phyloP scores from a whole-genome alignment of 2,329 filamentous ascomycete genomes.

The Fonsecaea pugnacius region DNA sequence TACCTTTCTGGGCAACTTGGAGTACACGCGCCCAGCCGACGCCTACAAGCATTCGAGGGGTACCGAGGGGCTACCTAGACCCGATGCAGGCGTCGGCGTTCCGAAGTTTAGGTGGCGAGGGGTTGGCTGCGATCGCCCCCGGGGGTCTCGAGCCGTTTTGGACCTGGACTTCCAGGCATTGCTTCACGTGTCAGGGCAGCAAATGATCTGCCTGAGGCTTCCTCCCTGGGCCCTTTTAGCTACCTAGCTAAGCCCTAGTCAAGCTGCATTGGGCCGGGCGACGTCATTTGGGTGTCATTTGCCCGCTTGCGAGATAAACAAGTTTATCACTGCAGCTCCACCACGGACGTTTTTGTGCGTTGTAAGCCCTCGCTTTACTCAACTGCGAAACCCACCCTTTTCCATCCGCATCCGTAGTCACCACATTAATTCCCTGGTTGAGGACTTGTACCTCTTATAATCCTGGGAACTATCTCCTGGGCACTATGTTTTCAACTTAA shows the following conservation, averaged over 20 bases:
- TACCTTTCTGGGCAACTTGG: neutral
- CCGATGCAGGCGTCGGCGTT: neutral
- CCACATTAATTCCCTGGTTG: neutral
- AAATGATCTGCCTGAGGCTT: conserved; percentile 13
- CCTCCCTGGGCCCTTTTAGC: neutral
- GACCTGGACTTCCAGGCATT: neutral
- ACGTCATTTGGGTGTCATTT: conserved; percentile 18
- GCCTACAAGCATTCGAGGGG: neutral
- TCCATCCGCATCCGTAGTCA: conserved; percentile 17
- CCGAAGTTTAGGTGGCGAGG: neutral
- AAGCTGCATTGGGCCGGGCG: neutral
- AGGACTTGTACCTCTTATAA: neutral
- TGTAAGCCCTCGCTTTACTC: conserved; percentile 9
- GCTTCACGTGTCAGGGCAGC: conserved; percentile 12
- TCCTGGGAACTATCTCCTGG: neutral
- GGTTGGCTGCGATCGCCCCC: neutral
- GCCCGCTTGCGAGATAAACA: neutral
- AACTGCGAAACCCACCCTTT: conserved; percentile 3
- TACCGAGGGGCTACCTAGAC: neutral
- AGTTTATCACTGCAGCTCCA: conserved; percentile 2
- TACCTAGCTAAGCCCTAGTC: neutral
- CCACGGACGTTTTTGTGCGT: conserved; percentile 2
- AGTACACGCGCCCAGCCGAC: neutral
- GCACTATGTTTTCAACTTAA: conserved; percentile 3
- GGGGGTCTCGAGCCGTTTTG: neutral